Conservation (phyloP, 2,329 filamentous ascomycete species). For the Aspergillus persii region DNA sequence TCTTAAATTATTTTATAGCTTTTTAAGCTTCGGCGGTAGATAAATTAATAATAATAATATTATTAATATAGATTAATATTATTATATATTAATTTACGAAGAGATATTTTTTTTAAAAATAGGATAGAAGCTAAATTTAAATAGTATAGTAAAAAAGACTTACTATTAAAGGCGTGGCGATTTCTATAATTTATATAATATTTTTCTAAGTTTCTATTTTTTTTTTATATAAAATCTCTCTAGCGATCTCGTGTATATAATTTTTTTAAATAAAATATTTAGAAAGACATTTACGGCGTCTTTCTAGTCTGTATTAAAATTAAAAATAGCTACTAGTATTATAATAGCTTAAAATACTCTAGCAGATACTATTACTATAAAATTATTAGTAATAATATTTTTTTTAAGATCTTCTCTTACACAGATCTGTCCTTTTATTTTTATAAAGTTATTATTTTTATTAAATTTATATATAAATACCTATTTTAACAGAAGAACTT, state of each 20-base stretch:
- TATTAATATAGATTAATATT: background rate
- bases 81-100: background rate
- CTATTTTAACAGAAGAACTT: background rate
- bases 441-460: background rate
- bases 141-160: background rate
- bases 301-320: background rate
- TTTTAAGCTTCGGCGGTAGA: background rate
- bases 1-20: background rate
- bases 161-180: background rate
- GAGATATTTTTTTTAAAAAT: background rate
- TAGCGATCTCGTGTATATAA: background rate
- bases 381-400: background rate
- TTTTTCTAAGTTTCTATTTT: background rate
- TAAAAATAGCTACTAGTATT: background rate
- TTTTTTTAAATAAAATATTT: background rate
- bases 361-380: background rate
- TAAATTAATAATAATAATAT: background rate
- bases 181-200: background rate
- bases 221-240: background rate
- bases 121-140: background rate
- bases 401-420: background rate
- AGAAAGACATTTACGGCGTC: background rate
- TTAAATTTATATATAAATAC: background rate
- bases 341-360: background rate
- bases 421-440: background rate